Conservation (phyloP, 257 asterid genomes). For the Scutellaria minor region DNA sequence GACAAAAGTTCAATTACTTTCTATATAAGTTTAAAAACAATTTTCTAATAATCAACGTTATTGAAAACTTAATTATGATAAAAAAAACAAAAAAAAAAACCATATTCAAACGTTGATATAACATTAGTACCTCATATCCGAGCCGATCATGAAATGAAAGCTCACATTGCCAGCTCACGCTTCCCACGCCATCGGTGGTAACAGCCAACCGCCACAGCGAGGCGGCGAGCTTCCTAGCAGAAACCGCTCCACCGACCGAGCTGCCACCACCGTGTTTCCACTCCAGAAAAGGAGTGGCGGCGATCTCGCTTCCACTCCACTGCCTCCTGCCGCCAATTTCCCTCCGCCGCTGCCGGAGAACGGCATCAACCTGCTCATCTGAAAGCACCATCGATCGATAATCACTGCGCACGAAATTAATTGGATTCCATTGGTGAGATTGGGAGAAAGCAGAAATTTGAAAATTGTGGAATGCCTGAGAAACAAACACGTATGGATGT, state of each 20-base stretch:
- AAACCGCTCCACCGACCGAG: slow-evolving; percentile 36
- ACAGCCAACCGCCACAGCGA: slow-evolving; percentile 53
- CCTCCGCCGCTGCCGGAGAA: slow-evolving; percentile 17
- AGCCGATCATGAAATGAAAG: slow-evolving; percentile 33
- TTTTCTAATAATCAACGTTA: background rate
- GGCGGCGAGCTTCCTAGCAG: slow-evolving; percentile 69
- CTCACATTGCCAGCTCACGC: slow-evolving; percentile 35
- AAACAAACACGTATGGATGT: slow-evolving; percentile 23
- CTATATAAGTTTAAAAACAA: background rate
- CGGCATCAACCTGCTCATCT: slow-evolving; percentile 9
- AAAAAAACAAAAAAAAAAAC: background rate
- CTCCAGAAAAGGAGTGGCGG: slow-evolving; percentile 40
- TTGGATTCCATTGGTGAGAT: slow-evolving; percentile 28
- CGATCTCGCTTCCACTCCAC: slow-evolving; percentile 36
- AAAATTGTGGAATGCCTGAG: background rate
- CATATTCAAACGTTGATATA: background rate
- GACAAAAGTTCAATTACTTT: background rate
- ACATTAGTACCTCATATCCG: slow-evolving; percentile 43
- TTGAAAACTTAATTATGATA: background rate
- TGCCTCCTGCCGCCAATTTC: slow-evolving; percentile 32
- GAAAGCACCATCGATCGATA: slow-evolving; percentile 9
- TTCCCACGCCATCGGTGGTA: slow-evolving; percentile 25
- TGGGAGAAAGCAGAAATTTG: background rate
- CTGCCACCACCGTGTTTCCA: slow-evolving; percentile 35
- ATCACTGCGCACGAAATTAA: slow-evolving; percentile 12